These are phyloP conservation scores for Hippophae tibetana DNA, from an alignment of 306 rosid species.

Conservation along the genomic window DNA sequence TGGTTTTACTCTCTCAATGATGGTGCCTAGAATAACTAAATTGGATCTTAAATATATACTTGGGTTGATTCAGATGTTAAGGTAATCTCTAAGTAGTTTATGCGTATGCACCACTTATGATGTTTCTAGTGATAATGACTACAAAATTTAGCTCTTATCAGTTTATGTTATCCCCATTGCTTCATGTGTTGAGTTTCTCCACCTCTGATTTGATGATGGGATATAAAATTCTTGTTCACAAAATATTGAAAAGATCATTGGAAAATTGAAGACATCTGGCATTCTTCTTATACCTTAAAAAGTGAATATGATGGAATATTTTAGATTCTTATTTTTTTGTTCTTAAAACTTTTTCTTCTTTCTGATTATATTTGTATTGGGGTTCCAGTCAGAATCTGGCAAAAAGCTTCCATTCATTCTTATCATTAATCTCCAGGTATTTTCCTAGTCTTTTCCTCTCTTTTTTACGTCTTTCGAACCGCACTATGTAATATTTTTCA, in stretches of 20 bases:
- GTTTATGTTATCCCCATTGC: too few species aligned
- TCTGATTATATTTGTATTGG: constrained; percentile 20
- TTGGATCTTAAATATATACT: too few species aligned
- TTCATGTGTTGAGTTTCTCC: neutral
- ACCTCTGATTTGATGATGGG: neutral
- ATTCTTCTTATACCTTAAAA: too few species aligned
- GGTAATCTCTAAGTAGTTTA: neutral
- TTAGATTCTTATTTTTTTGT: constrained; percentile 10
- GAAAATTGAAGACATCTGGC: neutral
- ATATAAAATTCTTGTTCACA: too few species aligned
- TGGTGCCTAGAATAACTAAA: too few species aligned
- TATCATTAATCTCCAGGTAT: constrained; percentile 85
- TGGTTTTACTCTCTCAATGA: too few species aligned
- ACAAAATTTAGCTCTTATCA: neutral
- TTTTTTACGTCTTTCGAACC: neutral
- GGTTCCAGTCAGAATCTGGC: constrained; percentile 65
- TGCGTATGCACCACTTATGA: neutral
- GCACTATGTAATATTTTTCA: neutral
- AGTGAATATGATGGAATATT: neutral
- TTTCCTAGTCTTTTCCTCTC: constrained; percentile 5
- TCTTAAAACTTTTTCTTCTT: neutral
- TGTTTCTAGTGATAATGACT: neutral
- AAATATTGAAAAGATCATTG: neutral
- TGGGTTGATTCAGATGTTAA: neutral
- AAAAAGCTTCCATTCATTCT: constrained; percentile 77